Percentiles rank a stretch among this genome's conserved stretches.
These are phyloP conservation scores for Kernera saxatilis DNA, from an alignment of 345 rosid genomes.

Conservation along the genomic window DNA sequence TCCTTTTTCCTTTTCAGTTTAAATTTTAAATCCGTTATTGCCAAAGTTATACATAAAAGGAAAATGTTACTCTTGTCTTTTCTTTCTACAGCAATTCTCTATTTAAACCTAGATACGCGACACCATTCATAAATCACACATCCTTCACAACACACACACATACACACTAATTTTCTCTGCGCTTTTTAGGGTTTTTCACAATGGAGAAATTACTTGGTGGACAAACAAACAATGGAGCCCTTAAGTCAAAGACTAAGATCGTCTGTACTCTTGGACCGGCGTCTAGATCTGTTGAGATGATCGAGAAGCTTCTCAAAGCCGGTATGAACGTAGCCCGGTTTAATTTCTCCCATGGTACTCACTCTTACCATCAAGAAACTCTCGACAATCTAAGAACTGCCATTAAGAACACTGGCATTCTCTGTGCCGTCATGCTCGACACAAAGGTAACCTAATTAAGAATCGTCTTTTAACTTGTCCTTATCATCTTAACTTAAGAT, in stretches of 20 bases:
- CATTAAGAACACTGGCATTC: background rate
- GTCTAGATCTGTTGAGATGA: background rate
- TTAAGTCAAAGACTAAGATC: background rate
- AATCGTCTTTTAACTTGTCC: too few species aligned
- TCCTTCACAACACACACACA: background rate
- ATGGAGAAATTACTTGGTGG: background rate
- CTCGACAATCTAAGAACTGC: background rate
- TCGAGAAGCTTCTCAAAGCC: background rate
- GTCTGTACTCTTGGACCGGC: background rate
- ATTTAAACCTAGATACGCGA: background rate
- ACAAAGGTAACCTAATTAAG: background rate
- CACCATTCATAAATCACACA: background rate
- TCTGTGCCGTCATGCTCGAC: background rate
- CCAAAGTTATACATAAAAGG: background rate
- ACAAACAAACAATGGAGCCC: background rate
- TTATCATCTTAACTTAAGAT: background rate
- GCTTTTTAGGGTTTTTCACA: background rate
- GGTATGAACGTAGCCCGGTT: background rate
- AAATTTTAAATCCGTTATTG: background rate
- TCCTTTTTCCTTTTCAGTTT: background rate
- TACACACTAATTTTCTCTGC: background rate
- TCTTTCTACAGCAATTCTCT: background rate
- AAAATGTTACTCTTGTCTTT: background rate
- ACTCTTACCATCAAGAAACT: background rate
- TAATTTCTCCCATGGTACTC: background rate